phyloP scores from a whole-genome alignment of 345 rosid genomes.

The Dipteronia dyeriana region DNA sequence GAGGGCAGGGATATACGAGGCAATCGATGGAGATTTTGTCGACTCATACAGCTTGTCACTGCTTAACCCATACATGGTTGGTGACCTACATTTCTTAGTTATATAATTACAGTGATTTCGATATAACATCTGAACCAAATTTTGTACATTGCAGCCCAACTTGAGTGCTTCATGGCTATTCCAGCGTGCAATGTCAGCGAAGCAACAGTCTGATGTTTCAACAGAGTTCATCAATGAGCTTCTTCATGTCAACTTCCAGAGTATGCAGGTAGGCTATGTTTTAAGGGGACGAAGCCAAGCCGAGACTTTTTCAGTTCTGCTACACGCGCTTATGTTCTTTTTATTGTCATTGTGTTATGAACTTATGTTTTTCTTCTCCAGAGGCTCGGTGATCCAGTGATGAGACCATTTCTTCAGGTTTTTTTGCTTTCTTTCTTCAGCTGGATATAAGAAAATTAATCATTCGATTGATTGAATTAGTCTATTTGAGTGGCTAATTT shows the following conservation, averaged over 20 bases:
- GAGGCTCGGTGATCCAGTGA: slow-evolving; percentile 84
- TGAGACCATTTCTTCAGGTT: slow-evolving; percentile 94
- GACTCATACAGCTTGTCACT: slow-evolving; percentile 77
- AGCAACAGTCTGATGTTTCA: slow-evolving; percentile 58
- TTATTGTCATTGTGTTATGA: slow-evolving; percentile 14
- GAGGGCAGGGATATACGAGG: slow-evolving; percentile 73
- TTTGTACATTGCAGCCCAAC: slow-evolving; percentile 52
- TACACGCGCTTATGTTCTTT: neutral
- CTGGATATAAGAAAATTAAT: neutral
- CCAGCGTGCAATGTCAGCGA: slow-evolving; percentile 94
- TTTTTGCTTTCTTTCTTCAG: neutral
- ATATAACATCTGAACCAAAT: slow-evolving; percentile 14
- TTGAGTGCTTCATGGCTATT: slow-evolving; percentile 93
- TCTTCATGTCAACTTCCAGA: slow-evolving; percentile 73
- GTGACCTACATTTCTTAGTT: slow-evolving; percentile 23
- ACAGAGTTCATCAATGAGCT: slow-evolving; percentile 84
- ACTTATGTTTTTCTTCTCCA: slow-evolving; percentile 31
- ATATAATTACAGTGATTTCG: neutral
- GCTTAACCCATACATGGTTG: slow-evolving; percentile 93
- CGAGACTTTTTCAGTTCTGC: neutral
- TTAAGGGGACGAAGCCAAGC: neutral
- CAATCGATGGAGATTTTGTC: slow-evolving; percentile 67
- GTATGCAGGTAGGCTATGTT: slow-evolving; percentile 66
- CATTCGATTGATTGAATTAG: neutral
- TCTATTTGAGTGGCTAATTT: neutral